phyloP scores from a whole-genome alignment of 2,329 filamentous ascomycete genomes.

The Epichloe gansuensis region DNA sequence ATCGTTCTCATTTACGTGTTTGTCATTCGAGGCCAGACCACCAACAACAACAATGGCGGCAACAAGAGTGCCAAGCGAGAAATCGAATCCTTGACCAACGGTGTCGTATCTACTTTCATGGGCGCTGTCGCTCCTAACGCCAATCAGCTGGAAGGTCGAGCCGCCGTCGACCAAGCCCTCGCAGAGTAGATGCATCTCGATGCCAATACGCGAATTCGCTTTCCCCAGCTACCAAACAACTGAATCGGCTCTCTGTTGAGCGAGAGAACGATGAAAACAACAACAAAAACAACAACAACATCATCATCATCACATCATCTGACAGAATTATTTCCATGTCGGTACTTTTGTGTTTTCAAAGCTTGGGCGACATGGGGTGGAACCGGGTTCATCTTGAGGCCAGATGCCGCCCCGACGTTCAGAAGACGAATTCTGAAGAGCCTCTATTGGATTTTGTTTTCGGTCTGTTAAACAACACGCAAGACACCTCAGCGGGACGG shows the following conservation, averaged over 20 bases:
- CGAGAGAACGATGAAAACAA: neutral
- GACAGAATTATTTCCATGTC: neutral
- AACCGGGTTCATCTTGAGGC: neutral
- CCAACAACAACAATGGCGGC: slow-evolving; percentile 14
- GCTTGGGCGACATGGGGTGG: neutral
- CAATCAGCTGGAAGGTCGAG: neutral
- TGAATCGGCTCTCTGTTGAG: neutral
- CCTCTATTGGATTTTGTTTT: neutral
- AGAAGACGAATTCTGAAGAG: neutral
- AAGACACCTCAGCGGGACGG: slow-evolving; percentile 4
- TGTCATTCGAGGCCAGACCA: slow-evolving; percentile 21
- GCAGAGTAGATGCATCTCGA: slow-evolving; percentile 8
- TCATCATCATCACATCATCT: neutral
- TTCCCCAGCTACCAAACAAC: slow-evolving; percentile 13
- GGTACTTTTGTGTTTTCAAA: neutral
- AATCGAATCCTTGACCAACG: slow-evolving; percentile 11
- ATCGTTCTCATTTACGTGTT: slow-evolving; percentile 37
- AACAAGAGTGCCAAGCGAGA: slow-evolving; percentile 17
- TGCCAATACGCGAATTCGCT: slow-evolving; percentile 11
- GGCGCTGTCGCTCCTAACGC: neutral
- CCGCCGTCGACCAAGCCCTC: slow-evolving; percentile 4
- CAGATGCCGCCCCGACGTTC: neutral
- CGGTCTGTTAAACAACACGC: neutral
- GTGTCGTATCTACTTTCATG: neutral
- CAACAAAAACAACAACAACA: no score